Conservation (phyloP, 192 early-diverging fungal genomes). For the Gamsiella multidivaricata region DNA sequence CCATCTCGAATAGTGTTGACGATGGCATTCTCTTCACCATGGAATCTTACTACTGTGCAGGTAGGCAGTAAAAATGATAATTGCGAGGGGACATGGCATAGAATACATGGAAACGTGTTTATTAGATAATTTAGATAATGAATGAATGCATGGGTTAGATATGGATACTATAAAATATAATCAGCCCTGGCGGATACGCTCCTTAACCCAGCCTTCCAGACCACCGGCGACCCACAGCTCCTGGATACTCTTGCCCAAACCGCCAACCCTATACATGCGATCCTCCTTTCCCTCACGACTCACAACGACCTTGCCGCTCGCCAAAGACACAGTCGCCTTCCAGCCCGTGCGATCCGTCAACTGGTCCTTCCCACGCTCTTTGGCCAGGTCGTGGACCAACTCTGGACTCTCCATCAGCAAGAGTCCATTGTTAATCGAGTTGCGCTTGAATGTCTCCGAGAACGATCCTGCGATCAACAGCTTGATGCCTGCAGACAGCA, state of each 20-base stretch:
- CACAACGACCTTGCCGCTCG: slow-evolving; percentile 71
- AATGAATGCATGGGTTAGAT: too few relatives aligned
- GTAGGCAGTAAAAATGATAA: too few relatives aligned
- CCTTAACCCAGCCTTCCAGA: slow-evolving; percentile 95
- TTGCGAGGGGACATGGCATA: too few relatives aligned
- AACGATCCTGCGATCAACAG: slow-evolving; percentile 92
- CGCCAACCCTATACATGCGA: slow-evolving; percentile 62
- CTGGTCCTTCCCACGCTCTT: slow-evolving; percentile 52
- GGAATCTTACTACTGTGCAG: too few relatives aligned
- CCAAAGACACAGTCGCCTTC: slow-evolving; percentile 70
- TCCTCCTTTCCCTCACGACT: slow-evolving; percentile 46
- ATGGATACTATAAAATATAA: too few relatives aligned
- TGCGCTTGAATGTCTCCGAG: slow-evolving; percentile 98
- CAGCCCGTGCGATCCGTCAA: slow-evolving; percentile 76
- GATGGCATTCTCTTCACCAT: too few relatives aligned
- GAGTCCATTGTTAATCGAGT: slow-evolving; percentile 98
- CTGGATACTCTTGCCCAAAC: slow-evolving; percentile 94
- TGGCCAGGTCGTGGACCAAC: slow-evolving; percentile 80
- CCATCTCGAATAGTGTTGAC: too few relatives aligned
- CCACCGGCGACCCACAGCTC: slow-evolving; percentile 95
- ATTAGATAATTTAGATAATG: too few relatives aligned
- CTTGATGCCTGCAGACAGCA: slow-evolving; percentile 86
- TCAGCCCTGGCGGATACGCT: slow-evolving; percentile 44
- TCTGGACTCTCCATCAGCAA: slow-evolving; percentile 88
- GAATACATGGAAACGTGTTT: too few relatives aligned